Evolutionary conservation across 352 stramenopile species (phyloP), one percentile per base, ranked within the genome.

Genomic region (Pythium vanterpoolii): DNA sequence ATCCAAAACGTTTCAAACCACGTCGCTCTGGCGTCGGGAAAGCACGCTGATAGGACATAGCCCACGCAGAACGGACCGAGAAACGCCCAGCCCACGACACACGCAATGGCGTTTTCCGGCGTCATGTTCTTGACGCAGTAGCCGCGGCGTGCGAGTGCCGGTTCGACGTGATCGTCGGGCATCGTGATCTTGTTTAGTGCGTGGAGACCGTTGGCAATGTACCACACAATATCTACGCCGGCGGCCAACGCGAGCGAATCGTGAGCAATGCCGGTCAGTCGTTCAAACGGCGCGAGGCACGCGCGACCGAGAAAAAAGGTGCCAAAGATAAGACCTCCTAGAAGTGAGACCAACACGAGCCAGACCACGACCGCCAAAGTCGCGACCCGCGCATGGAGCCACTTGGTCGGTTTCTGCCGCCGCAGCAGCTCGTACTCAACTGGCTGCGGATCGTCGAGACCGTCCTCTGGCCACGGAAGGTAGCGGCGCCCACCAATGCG

Each of bases 381-480:
- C 36, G 68, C 65, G 10, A 94, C 58, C 19, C 86, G 84, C 52
- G 71, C 45, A 21, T 72, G 63, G 1, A 95, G 46, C 44, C 45
- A 60, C 40, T 90, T 69, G 6, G 76, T 71, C 14, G 86, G 84
- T 10, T 43, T 74, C 10, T 67, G 56, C 30, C 86, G 76, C 18
- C 72, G 72, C 4, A 95, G 71, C 34, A 94, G 52, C 18, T 83
- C 73, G 51, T 93, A 94, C 60, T 93, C 83, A 42, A 86, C 71
- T 14, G 77, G 71, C 39, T 82, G 72, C 0, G 68, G 62, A 45
- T 93, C 81, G 4, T 93, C 79, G 13, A 94, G 52, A 18, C 83
- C 84, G 55, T 95, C 83, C 69, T 94, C 84, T 9, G 84, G 84
- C 86, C 86, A 94, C 28, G 84, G 84, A 24, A 94, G 63, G 43